These are phyloP conservation scores for Pichia sp. DNA, from an alignment of 1,139 yeast genomes.

Conservation along the genomic window DNA sequence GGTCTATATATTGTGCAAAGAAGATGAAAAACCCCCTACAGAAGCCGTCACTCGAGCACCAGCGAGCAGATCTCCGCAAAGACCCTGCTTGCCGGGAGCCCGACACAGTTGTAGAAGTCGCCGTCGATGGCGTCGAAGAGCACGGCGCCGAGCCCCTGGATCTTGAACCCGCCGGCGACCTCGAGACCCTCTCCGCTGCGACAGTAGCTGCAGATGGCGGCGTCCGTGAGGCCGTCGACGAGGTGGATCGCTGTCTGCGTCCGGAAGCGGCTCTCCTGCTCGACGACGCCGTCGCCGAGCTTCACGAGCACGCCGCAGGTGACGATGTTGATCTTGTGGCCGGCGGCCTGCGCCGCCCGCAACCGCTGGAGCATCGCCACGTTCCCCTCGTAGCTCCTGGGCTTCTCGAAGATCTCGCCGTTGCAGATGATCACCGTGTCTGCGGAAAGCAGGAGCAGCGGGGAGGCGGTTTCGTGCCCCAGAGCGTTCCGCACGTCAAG, in stretches of 20 bases:
- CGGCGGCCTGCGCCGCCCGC: conserved; percentile 39
- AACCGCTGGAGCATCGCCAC: conserved; percentile 41
- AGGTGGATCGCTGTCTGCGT: conserved; percentile 49
- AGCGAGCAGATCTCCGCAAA: conserved; percentile 32
- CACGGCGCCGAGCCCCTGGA: conserved; percentile 68
- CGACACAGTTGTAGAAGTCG: conserved; percentile 85
- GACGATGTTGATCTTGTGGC: conserved; percentile 34
- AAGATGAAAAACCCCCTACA: too few species aligned
- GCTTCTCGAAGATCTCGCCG: conserved; percentile 72
- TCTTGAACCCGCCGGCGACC: conserved; percentile 92
- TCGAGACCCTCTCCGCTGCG: conserved; percentile 66
- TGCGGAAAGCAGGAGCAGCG: conserved; percentile 43
- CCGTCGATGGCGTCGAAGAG: conserved; percentile 65
- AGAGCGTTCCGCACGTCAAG: conserved; percentile 47
- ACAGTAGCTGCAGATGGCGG: conserved; percentile 56
- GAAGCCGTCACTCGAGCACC: background rate
- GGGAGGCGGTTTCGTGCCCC: conserved; percentile 2
- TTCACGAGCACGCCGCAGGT: conserved; percentile 21
- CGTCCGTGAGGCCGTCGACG: conserved; percentile 46
- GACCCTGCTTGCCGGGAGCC: conserved; percentile 68
- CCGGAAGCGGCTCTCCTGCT: conserved; percentile 18
- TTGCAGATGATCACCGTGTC: conserved; percentile 73
- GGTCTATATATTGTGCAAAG: background rate
- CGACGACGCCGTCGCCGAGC: background rate
- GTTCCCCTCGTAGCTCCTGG: conserved; percentile 51